Percentiles rank a stretch among this genome's conserved stretches.
Evolutionary conservation across 331 rosid species (phyloP).

Genomic region (Quercus lobata): DNA sequence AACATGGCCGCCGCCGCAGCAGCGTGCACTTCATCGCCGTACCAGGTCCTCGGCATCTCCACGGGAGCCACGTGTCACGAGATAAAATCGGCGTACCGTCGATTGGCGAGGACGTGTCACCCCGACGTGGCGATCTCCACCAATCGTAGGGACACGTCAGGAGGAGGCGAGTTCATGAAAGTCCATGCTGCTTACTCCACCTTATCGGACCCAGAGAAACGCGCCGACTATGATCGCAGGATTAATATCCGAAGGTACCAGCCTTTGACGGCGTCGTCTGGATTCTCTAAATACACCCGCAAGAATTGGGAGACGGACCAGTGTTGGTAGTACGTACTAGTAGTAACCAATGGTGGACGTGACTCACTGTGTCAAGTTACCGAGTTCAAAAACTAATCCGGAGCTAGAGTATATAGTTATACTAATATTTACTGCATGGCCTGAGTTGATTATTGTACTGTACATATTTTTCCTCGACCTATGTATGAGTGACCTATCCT

Average conservation of each 20-base stretch:
- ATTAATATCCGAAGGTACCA: conserved; percentile 30
- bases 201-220: conserved; percentile 75
- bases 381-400: background rate
- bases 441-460: background rate
- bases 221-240: conserved; percentile 75
- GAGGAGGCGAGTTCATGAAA: conserved; percentile 55
- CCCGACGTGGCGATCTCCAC: conserved; percentile 77
- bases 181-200: conserved; percentile 88
- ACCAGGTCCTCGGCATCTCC: conserved; percentile 72
- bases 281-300: conserved; percentile 51
- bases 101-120: conserved; percentile 71
- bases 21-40: conserved; percentile 48
- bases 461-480: no score
- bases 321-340: conserved; percentile 60
- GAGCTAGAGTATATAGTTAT: background rate
- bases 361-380: background rate
- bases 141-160: conserved; percentile 54
- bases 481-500: no score
- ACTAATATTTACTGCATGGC: no score
- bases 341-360: conserved; percentile 21
- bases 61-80: conserved; percentile 69
- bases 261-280: conserved; percentile 40
- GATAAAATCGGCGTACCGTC: conserved; percentile 79
- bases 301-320: conserved; percentile 98
- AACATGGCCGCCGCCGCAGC: conserved; percentile 27